Evolutionary conservation across 441 rosid species (phyloP).

Genomic region (Brassica hybrid): DNA sequence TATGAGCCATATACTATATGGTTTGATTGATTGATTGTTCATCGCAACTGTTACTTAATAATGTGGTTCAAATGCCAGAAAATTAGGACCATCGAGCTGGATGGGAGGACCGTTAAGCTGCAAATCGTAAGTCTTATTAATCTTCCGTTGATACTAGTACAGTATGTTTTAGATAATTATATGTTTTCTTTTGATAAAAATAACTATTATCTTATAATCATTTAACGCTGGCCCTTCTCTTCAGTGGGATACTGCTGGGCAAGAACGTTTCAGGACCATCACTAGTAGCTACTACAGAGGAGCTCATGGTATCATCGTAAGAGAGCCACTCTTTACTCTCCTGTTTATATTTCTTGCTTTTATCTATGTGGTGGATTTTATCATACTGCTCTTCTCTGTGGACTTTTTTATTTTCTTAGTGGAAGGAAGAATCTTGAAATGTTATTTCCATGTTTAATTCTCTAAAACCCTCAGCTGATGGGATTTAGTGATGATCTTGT

Average conservation of each 20-base stretch:
- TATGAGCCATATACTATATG: background rate
- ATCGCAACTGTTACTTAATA: constrained; percentile 1
- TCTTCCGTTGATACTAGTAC: background rate
- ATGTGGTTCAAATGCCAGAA: constrained; percentile 50
- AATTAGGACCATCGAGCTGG: constrained; percentile 84
- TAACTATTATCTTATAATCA: background rate
- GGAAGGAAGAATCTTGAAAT: background rate
- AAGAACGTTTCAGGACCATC: constrained; percentile 93
- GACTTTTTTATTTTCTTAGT: background rate
- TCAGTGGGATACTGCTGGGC: constrained; percentile 98
- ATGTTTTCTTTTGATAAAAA: no score
- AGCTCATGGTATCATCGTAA: constrained; percentile 93
- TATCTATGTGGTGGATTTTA: background rate
- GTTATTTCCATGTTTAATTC: background rate
- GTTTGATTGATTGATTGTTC: constrained; percentile 11
- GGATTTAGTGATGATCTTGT: background rate
- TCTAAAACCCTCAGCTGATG: background rate
- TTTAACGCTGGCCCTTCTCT: constrained; percentile 26
- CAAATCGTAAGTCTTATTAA: constrained; percentile 66
- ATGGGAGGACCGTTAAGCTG: constrained; percentile 85
- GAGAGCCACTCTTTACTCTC: constrained; percentile 12
- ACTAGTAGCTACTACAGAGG: constrained; percentile 98
- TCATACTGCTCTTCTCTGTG: background rate
- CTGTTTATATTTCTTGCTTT: no score
- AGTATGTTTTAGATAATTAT: background rate